These are phyloP conservation scores for Penicillium freii DNA, from an alignment of 2,329 filamentous ascomycete genomes.

Conservation along the genomic window DNA sequence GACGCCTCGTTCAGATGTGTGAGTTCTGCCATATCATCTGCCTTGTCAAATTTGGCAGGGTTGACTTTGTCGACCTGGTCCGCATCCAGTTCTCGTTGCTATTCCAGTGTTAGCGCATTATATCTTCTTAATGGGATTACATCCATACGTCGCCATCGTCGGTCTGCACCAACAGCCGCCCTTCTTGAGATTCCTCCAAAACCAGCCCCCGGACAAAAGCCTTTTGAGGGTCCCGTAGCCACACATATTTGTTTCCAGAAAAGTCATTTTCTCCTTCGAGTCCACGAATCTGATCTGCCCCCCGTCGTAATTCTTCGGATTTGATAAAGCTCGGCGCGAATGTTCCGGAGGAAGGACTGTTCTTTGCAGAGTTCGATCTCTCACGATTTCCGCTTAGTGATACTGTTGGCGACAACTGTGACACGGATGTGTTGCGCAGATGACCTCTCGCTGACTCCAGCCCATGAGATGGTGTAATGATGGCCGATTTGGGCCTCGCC, in stretches of 20 bases:
- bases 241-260: constrained; percentile 96
- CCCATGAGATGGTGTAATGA: constrained; percentile 61
- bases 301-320: constrained; percentile 68
- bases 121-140: background rate
- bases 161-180: constrained; percentile 79
- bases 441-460: constrained; percentile 53
- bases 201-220: constrained; percentile 94
- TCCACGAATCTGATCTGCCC: constrained; percentile 58
- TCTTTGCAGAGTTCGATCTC: constrained; percentile 64
- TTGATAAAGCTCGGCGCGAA: constrained; percentile 98
- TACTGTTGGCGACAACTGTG: constrained; percentile 51
- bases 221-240: constrained; percentile 81
- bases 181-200: constrained; percentile 71
- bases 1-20: constrained; percentile 97
- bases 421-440: constrained; percentile 67
- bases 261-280: constrained; percentile 99
- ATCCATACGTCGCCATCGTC: constrained; percentile 79
- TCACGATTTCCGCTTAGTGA: constrained; percentile 41
- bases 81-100: constrained; percentile 82
- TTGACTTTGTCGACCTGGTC: constrained; percentile 98
- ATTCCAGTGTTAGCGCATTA: constrained; percentile 23
- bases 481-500: constrained; percentile 69
- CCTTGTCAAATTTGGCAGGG: constrained; percentile 98
- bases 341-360: constrained; percentile 67
- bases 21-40: constrained; percentile 97